Conservation (phyloP, 2,329 filamentous ascomycete genomes). For the Keithomyces neogunnii region DNA sequence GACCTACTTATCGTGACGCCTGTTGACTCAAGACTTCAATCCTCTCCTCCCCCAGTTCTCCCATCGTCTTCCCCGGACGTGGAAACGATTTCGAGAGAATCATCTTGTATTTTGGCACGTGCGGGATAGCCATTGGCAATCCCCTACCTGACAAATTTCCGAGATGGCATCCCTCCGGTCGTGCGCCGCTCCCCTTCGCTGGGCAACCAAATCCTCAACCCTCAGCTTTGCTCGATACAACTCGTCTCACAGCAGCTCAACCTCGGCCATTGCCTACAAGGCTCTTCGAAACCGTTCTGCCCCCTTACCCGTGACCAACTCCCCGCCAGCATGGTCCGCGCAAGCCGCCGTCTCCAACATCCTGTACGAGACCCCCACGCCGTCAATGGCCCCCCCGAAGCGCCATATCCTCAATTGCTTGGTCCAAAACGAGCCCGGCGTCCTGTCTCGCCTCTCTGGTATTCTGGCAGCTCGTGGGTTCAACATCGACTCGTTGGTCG, state of each 20-base stretch:
- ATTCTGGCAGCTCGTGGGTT: conserved; percentile 94
- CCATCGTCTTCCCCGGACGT: background rate
- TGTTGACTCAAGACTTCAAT: background rate
- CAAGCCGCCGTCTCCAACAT: conserved; percentile 96
- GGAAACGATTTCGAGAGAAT: background rate
- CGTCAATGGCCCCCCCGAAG: conserved; percentile 76
- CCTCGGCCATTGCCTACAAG: conserved; percentile 94
- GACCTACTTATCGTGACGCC: background rate
- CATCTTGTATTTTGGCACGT: background rate
- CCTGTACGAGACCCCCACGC: conserved; percentile 92
- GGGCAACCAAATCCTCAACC: conserved; percentile 20
- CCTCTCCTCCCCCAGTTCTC: background rate
- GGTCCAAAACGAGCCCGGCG: conserved; percentile 97
- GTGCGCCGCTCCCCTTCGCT: conserved; percentile 30
- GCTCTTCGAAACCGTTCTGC: conserved; percentile 85
- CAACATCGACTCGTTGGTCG: conserved; percentile 97
- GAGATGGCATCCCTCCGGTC: conserved; percentile 39
- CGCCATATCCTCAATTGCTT: conserved; percentile 96
- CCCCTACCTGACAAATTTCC: background rate
- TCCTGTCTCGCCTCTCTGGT: conserved; percentile 90
- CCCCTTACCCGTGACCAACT: conserved; percentile 70
- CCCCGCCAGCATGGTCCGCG: conserved; percentile 74
- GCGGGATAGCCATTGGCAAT: background rate
- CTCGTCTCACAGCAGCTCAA: conserved; percentile 58
- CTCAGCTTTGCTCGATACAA: conserved; percentile 25